A percentile compares a stretch with the other conserved stretches of the same genome.
Evolutionary conservation across 2,329 filamentous ascomycete genomes (phyloP).

Genomic region (Aspergillus awamori): DNA sequence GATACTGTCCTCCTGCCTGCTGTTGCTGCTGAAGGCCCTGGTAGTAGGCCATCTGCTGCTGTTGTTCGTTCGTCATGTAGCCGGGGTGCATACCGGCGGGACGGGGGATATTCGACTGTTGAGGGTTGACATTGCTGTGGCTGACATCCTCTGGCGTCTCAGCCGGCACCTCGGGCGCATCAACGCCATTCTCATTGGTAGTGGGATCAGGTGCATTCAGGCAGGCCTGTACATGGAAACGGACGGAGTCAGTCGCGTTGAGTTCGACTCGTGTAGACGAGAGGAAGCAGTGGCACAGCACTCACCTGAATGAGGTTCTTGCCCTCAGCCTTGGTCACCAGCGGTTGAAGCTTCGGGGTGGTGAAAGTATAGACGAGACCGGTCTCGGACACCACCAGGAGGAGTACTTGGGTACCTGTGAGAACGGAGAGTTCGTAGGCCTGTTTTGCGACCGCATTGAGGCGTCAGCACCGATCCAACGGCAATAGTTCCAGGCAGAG

Average conservation of each 20-base stretch:
- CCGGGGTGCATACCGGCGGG: conserved; percentile 71
- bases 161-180: conserved; percentile 69
- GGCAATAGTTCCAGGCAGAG: conserved; percentile 1
- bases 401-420: conserved; percentile 93
- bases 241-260: conserved; percentile 21
- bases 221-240: conserved; percentile 71
- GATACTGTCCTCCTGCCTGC: conserved; percentile 69
- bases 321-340: conserved; percentile 97
- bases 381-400: conserved; percentile 95
- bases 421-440: conserved; percentile 97
- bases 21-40: conserved; percentile 76
- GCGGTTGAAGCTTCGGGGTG: conserved; percentile 94
- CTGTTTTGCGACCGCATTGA: conserved; percentile 51
- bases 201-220: conserved; percentile 92
- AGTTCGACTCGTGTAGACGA: background rate
- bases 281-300: conserved; percentile 7
- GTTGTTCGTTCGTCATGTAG: conserved; percentile 66
- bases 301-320: conserved; percentile 98
- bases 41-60: conserved; percentile 80
- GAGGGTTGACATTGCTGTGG: conserved; percentile 73
- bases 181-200: conserved; percentile 79
- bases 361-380: conserved; percentile 98
- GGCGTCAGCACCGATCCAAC: conserved; percentile 17
- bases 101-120: conserved; percentile 66
- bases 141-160: conserved; percentile 90